These are phyloP conservation scores for Pelargonium myrrhifolium DNA, from an alignment of 441 rosid species.

Conservation along the genomic window DNA sequence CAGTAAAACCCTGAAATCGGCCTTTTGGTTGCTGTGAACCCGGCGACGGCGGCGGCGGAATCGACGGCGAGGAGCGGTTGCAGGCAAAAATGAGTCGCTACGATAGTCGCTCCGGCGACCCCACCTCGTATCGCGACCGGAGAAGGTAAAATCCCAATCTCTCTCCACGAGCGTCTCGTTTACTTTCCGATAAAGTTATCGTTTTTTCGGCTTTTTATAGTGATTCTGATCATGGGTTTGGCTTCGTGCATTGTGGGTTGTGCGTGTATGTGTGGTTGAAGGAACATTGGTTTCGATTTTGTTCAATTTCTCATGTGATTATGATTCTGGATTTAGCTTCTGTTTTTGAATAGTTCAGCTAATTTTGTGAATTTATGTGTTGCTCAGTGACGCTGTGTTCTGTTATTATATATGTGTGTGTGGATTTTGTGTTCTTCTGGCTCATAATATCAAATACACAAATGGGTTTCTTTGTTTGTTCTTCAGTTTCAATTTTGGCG, in stretches of 20 bases:
- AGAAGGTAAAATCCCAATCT: constrained; percentile 42
- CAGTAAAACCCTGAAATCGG: neutral
- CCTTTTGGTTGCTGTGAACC: neutral
- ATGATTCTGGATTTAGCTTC: neutral
- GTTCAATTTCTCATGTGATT: neutral
- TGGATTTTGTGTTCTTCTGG: neutral
- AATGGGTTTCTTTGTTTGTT: no score
- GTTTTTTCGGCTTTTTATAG: neutral
- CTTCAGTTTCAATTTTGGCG: no score
- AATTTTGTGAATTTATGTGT: neutral
- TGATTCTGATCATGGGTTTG: neutral
- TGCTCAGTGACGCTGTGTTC: neutral
- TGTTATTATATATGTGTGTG: neutral
- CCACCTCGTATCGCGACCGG: constrained; percentile 82
- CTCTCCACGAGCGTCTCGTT: neutral
- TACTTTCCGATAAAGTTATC: neutral
- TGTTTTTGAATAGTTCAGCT: neutral
- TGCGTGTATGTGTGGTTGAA: neutral
- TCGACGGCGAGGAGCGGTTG: neutral
- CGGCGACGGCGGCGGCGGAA: no score
- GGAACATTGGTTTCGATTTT: neutral
- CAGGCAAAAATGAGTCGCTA: constrained; percentile 63
- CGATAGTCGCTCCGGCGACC: constrained; percentile 84
- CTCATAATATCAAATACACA: neutral
- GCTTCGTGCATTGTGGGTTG: no score